Conservation (phyloP, 345 rosid genomes). For the Linum trigynum region DNA sequence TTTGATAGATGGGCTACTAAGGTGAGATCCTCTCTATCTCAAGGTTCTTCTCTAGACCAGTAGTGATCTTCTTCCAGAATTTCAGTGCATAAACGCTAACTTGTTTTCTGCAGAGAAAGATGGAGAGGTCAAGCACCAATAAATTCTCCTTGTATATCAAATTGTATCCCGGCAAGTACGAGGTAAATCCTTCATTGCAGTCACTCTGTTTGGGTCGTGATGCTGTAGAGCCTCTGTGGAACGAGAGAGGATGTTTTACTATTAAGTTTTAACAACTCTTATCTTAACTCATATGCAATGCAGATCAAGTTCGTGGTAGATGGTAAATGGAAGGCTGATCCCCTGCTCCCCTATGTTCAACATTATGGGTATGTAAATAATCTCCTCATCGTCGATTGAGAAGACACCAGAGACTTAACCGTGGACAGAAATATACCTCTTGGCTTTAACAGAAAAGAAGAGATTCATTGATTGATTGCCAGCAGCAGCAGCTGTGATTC, state of each 20-base stretch:
- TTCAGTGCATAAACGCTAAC: neutral
- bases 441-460: neutral
- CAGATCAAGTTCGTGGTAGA: conserved; percentile 93
- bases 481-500: no score
- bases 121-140: conserved; percentile 66
- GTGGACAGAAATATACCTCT: neutral
- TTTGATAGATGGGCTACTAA: conserved; percentile 89
- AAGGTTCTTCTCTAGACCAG: neutral
- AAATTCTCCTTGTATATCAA: conserved; percentile 56
- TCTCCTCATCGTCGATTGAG: conserved; percentile 49
- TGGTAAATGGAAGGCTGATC: conserved; percentile 91
- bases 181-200: conserved; percentile 34
- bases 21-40: conserved; percentile 36
- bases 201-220: neutral
- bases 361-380: conserved; percentile 63
- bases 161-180: conserved; percentile 82
- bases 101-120: conserved; percentile 54
- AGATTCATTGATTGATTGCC: neutral
- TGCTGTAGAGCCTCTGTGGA: neutral
- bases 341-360: conserved; percentile 66
- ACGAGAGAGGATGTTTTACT: neutral
- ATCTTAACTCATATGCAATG: neutral
- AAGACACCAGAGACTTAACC: conserved; percentile 5
- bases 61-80: neutral
- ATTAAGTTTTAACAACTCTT: neutral